A percentile compares a stretch with the other conserved stretches of the same genome.
Conservation (phyloP, 495 filamentous ascomycete genomes). For the Aspergillus olivimuriae region DNA sequence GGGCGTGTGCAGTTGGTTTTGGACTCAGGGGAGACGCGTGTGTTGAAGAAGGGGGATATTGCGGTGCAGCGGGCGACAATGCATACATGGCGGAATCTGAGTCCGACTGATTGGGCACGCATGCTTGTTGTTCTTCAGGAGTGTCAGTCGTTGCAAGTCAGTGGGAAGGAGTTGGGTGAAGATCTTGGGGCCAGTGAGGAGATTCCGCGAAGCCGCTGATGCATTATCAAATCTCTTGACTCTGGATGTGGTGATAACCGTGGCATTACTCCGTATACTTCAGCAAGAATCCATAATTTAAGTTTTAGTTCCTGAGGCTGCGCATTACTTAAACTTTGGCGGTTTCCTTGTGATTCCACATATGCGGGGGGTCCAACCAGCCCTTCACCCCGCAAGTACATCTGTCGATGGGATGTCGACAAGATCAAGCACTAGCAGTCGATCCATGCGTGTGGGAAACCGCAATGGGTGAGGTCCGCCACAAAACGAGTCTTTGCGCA, state of each 20-base stretch:
- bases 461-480: slow-evolving; percentile 28
- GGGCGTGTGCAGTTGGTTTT: slow-evolving; percentile 68
- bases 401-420: slow-evolving; percentile 25
- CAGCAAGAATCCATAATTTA: too few relatives aligned
- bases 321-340: too few relatives aligned
- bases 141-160: too few relatives aligned
- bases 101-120: slow-evolving; percentile 41
- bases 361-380: slow-evolving; percentile 19
- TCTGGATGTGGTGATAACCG: too few relatives aligned
- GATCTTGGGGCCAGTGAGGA: neutral
- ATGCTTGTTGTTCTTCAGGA: slow-evolving; percentile 53
- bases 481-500: slow-evolving; percentile 19
- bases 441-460: slow-evolving; percentile 12
- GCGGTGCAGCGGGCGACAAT: slow-evolving; percentile 54
- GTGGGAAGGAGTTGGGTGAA: neutral
- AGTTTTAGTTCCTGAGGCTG: too few relatives aligned
- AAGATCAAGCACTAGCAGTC: slow-evolving; percentile 22
- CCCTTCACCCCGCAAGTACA: slow-evolving; percentile 3
- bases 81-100: slow-evolving; percentile 35
- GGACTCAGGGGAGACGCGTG: slow-evolving; percentile 52
- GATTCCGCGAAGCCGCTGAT: slow-evolving; percentile 11
- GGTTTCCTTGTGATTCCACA: too few relatives aligned
- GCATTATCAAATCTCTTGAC: too few relatives aligned
- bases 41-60: slow-evolving; percentile 62
- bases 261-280: too few relatives aligned